These are phyloP conservation scores for Erodium texanum DNA, from an alignment of 441 rosid species.

Conservation along the genomic window DNA sequence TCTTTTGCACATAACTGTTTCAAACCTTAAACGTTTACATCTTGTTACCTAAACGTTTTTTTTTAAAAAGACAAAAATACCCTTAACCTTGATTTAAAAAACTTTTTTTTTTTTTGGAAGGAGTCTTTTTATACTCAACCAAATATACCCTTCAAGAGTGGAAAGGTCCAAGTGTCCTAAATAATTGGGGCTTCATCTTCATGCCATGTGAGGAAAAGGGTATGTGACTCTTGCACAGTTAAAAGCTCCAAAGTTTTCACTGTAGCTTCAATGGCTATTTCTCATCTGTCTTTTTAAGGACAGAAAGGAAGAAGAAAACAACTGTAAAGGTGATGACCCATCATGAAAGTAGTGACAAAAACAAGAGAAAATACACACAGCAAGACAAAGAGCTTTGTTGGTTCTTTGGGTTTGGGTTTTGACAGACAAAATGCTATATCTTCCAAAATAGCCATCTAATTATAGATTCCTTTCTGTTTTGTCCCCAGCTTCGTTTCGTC, in stretches of 20 bases:
- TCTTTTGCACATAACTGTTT: no score
- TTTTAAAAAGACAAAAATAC: no score
- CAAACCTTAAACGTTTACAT: no score
- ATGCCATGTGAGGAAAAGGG: not conserved
- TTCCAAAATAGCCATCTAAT: no score
- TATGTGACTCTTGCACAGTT: not conserved
- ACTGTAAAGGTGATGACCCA: not conserved
- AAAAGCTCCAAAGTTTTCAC: not conserved
- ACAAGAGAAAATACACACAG: constrained; percentile 2
- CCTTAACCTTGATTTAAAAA: no score
- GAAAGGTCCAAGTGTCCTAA: constrained; percentile 1
- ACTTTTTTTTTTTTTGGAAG: no score
- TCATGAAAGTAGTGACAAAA: constrained; percentile 3
- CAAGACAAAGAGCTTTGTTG: not conserved
- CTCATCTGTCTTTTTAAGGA: not conserved
- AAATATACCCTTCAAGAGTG: not conserved
- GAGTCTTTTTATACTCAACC: no score
- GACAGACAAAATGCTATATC: not conserved
- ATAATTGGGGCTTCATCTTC: constrained; percentile 2
- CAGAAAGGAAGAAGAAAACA: not conserved
- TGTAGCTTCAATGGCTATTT: not conserved
- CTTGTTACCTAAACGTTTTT: no score
- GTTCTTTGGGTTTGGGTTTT: no score
- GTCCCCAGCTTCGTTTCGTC: no score
- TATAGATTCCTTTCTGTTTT: no score